Conservation (phyloP, 2,329 filamentous ascomycete genomes). For the Penicillium sp. region DNA sequence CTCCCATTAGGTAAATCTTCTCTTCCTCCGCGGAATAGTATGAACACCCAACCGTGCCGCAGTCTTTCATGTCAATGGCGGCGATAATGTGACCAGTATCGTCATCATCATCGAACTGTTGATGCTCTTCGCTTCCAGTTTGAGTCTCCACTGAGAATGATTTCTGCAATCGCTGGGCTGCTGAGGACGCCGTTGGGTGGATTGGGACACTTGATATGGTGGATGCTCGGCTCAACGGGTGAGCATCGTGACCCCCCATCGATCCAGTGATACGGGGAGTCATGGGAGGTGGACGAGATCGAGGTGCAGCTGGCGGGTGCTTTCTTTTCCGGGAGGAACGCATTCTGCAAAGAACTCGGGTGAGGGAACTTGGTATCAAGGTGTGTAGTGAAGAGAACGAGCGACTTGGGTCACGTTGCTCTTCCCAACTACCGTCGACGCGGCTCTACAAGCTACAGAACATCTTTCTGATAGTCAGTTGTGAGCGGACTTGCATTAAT, state of each 20-base stretch:
- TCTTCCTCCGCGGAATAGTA: conserved; percentile 74
- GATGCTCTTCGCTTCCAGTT: conserved; percentile 29
- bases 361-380: background rate
- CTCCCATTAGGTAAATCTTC: conserved; percentile 72
- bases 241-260: conserved; percentile 1
- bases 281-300: conserved; percentile 7
- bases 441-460: background rate
- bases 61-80: conserved; percentile 72
- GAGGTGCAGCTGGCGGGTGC: conserved; percentile 4
- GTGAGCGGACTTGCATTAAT: conserved; percentile 8
- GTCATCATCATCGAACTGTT: conserved; percentile 43
- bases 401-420: conserved; percentile 1
- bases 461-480: background rate
- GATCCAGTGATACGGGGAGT: conserved; percentile 12
- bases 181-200: conserved; percentile 6
- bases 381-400: background rate
- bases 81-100: conserved; percentile 71
- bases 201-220: background rate
- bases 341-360: conserved; percentile 3
- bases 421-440: background rate
- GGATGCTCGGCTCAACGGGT: conserved; percentile 6
- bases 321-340: conserved; percentile 16
- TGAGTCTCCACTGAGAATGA: conserved; percentile 6
- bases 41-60: conserved; percentile 73
- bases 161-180: conserved; percentile 8